Conservation (phyloP, 1,284 basidiomycete species). For the Trichosporon sp. region DNA sequence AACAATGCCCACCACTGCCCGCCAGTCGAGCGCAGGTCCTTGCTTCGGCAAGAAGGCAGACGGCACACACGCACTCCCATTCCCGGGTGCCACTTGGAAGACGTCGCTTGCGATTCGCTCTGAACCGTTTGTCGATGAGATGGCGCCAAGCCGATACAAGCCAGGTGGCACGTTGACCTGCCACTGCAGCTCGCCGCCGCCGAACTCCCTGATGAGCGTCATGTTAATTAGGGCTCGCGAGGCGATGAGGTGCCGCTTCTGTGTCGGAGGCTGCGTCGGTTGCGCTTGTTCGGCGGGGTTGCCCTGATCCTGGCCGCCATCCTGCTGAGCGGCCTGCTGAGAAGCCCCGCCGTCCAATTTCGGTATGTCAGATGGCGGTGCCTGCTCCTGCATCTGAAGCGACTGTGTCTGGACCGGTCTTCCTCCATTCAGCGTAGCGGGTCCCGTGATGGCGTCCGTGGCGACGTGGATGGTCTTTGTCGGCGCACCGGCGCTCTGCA, state of each 20-base stretch:
- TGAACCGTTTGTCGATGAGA: background rate
- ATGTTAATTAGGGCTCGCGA: background rate
- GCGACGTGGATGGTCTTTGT: background rate
- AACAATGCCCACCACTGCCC: background rate
- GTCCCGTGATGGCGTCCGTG: background rate
- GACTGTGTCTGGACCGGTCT: background rate
- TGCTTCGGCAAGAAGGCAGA: background rate
- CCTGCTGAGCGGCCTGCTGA: background rate
- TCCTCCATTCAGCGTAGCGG: background rate
- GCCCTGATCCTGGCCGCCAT: background rate
- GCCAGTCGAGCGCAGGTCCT: background rate
- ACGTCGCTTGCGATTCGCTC: background rate
- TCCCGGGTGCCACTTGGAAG: background rate
- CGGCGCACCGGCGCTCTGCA: background rate
- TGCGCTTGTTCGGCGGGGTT: background rate
- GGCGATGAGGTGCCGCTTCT: background rate
- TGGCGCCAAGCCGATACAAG: background rate
- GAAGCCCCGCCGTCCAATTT: background rate
- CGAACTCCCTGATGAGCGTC: background rate
- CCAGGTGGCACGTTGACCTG: background rate
- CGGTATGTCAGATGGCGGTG: background rate
- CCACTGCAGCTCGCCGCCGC: constrained; percentile 3
- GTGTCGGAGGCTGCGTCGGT: background rate
- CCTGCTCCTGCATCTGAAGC: background rate
- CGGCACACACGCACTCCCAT: background rate